These are phyloP conservation scores for Lentinula sp. DNA, from an alignment of 768 basidiomycete genomes.

Conservation along the genomic window DNA sequence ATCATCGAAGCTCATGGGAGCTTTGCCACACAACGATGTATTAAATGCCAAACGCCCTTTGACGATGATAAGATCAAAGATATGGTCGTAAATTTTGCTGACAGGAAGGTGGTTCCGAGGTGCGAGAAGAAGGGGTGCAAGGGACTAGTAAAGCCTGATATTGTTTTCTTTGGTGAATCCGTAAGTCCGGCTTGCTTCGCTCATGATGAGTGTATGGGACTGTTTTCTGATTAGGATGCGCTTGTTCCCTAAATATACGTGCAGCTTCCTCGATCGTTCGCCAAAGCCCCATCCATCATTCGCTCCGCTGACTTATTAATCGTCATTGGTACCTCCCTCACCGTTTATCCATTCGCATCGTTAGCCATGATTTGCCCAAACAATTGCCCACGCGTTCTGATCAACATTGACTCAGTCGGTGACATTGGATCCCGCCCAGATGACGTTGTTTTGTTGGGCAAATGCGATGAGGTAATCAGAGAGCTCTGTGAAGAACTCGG, in stretches of 20 bases:
- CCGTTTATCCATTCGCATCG: slow-evolving; percentile 82
- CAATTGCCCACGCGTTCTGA: slow-evolving; percentile 73
- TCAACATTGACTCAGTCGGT: slow-evolving; percentile 84
- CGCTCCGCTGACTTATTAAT: slow-evolving; percentile 78
- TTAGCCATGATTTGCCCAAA: slow-evolving; percentile 53
- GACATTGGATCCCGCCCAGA: slow-evolving; percentile 45
- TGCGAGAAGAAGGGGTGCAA: slow-evolving; percentile 52
- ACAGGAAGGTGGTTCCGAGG: slow-evolving; percentile 53
- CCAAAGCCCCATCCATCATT: slow-evolving; percentile 70
- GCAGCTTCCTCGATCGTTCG: slow-evolving; percentile 56
- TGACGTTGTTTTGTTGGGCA: slow-evolving; percentile 61
- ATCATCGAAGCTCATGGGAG: slow-evolving; percentile 96
- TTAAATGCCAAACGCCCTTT: slow-evolving; percentile 58
- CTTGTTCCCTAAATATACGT: background rate
- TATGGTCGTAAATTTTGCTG: slow-evolving; percentile 32
- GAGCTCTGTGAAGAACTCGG: slow-evolving; percentile 63
- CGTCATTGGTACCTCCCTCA: slow-evolving; percentile 86
- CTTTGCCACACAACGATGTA: slow-evolving; percentile 83
- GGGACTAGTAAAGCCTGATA: slow-evolving; percentile 88
- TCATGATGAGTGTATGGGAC: background rate
- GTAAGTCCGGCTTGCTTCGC: slow-evolving; percentile 30
- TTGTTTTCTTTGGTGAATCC: slow-evolving; percentile 87
- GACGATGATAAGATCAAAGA: slow-evolving; percentile 64
- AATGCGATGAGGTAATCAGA: slow-evolving; percentile 64
- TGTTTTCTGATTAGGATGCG: no score